A percentile compares a stretch with the other conserved stretches of the same genome.
Evolutionary conservation across 129 eudicot genomes (phyloP).

Genomic region (Tanacetum coccineum): DNA sequence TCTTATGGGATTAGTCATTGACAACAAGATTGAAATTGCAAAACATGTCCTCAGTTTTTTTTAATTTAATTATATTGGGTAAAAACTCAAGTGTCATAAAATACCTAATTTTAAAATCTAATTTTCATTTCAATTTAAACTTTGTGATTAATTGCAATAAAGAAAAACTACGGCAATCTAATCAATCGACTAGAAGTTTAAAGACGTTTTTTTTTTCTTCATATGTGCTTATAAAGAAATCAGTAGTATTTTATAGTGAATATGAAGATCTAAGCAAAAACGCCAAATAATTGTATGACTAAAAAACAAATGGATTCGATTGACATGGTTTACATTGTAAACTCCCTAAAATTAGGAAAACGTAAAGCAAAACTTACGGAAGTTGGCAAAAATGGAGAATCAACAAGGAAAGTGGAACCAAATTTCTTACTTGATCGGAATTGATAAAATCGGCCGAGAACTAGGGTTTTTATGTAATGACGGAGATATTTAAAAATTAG

Average conservation of each 20-base stretch:
- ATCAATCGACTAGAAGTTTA: too few species aligned
- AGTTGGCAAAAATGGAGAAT: not conserved
- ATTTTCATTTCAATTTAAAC: too few species aligned
- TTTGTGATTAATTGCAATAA: too few species aligned
- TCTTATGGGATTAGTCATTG: too few species aligned
- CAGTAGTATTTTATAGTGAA: not conserved
- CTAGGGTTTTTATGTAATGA: not conserved
- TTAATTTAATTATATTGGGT: too few species aligned
- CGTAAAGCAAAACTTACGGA: not conserved
- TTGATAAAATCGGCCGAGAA: not conserved
- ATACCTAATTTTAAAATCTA: too few species aligned
- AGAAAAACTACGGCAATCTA: too few species aligned
- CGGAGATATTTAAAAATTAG: not conserved
- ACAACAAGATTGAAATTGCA: too few species aligned
- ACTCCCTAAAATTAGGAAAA: not conserved
- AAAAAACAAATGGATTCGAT: not conserved
- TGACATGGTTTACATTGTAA: not conserved
- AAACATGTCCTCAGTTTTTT: too few species aligned
- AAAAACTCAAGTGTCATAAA: too few species aligned
- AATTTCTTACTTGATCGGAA: not conserved
- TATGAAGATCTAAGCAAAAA: not conserved
- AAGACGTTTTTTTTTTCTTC: too few species aligned
- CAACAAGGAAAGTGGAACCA: not conserved
- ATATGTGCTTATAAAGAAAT: too few species aligned
- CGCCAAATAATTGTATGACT: not conserved